Evolutionary conservation across 192 early-diverging fungal species (phyloP), one percentile per base, ranked within the genome.

Genomic region (Entomortierella parvispora): DNA sequence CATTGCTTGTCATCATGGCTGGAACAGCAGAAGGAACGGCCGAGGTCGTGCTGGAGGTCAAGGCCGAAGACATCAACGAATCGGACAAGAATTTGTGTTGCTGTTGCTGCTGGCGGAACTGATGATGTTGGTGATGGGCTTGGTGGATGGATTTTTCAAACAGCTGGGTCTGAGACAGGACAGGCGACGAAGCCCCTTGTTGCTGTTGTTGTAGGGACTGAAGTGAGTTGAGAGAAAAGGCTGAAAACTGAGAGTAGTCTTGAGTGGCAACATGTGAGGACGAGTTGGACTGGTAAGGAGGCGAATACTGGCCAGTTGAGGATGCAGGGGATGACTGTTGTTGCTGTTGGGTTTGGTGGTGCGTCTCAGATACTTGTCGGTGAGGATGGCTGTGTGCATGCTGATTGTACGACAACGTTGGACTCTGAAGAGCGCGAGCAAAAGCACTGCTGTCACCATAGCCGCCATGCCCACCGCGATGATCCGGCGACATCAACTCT

Each of bases 101-200:
- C 17, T 72, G 60, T 43, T 62, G 69, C 53, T 58, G 56, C 23
- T 60, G 63, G 23, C 67, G 72, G 20, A 62, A 62, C 8, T 17
- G 49, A 10, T 72, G 62, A 29, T 58, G 55, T 44, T 76, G n/a
- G n/a, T n/a, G n/a, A n/a, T n/a, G n/a, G n/a, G n/a, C 71, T 22
- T 72, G 70, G 18, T 72, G 70, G 61, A 66, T 40, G 18, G 66
- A 65, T 29, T 76, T 66, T 4, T 76, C 63, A 63, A 74, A 66
- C 18, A 66, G 12, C 26, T 74, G 71, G 18, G 45, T 34, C 29
- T 65, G 48, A 5, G 56, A 58, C 22, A 65, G 29, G 11, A 47
- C 29, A 15, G 62, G 62, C 2, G 70, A 72, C 2, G 54, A 0
- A 23, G 42, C 52, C 26, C 28, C 49, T 22, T 62, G 61, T 14